phyloP scores from a whole-genome alignment of 768 basidiomycete species.

The Chalciporus piperatus region DNA sequence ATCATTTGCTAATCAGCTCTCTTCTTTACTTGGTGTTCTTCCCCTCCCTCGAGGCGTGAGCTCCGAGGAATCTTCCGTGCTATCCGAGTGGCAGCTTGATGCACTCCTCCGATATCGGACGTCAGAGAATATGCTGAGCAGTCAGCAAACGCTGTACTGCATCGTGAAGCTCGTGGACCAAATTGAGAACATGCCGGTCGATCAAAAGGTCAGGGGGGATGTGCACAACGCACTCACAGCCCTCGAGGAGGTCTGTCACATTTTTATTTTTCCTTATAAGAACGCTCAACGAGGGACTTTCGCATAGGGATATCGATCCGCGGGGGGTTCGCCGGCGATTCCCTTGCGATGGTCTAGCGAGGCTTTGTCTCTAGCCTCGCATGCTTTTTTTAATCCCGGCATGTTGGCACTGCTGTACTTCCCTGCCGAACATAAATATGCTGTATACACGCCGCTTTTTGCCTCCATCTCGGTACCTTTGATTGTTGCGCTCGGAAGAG shows the following conservation, averaged over 20 bases:
- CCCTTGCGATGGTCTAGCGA: conserved; percentile 58
- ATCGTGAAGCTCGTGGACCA: conserved; percentile 82
- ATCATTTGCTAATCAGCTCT: conserved; percentile 69
- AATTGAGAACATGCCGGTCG: conserved; percentile 92
- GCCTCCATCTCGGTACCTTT: conserved; percentile 87
- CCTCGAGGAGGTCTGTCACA: conserved; percentile 62
- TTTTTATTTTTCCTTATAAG: background rate
- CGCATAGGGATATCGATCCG: conserved; percentile 23
- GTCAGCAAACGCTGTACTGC: conserved; percentile 73
- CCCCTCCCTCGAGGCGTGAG: conserved; percentile 49
- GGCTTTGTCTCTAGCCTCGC: conserved; percentile 66
- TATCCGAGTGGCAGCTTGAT: conserved; percentile 81
- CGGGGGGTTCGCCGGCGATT: conserved; percentile 17
- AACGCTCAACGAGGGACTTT: conserved; percentile 10
- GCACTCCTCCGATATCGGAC: conserved; percentile 69
- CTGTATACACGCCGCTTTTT: conserved; percentile 94
- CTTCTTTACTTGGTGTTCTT: conserved; percentile 79
- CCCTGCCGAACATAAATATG: conserved; percentile 96
- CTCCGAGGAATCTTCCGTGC: conserved; percentile 21
- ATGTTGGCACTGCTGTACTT: conserved; percentile 97
- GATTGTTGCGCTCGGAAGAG: conserved; percentile 68
- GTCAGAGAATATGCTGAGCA: conserved; percentile 62
- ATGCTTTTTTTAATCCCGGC: conserved; percentile 94
- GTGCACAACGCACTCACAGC: conserved; percentile 67
- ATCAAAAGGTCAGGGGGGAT: conserved; percentile 68